A percentile compares a stretch with the other conserved stretches of the same genome.
These are phyloP conservation scores for Roridomyces roridus DNA, from an alignment of 768 basidiomycete species.

Conservation along the genomic window DNA sequence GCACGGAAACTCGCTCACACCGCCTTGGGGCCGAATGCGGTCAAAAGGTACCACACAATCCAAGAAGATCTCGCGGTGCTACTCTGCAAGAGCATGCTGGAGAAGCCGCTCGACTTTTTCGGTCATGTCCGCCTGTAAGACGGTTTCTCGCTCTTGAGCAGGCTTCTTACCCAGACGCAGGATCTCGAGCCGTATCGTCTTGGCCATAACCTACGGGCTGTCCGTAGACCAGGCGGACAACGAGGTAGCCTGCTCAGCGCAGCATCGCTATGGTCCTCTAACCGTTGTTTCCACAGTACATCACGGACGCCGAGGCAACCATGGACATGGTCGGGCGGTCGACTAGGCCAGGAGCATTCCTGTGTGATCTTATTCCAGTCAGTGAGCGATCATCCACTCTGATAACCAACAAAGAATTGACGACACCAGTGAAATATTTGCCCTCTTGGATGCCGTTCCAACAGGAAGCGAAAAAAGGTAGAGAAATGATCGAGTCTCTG, in stretches of 20 bases:
- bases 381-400: constrained; percentile 24
- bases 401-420: too few species aligned
- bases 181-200: constrained; percentile 25
- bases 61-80: constrained; percentile 29
- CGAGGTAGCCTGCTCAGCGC: constrained; percentile 22
- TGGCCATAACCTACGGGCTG: constrained; percentile 33
- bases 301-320: constrained; percentile 31
- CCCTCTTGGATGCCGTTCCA: constrained; percentile 34
- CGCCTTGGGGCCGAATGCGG: constrained; percentile 34
- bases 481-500: constrained; percentile 11
- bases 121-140: constrained; percentile 1
- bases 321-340: constrained; percentile 31
- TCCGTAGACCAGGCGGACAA: constrained; percentile 26
- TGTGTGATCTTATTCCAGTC: constrained; percentile 34
- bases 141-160: background rate
- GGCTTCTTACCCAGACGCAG: too few species aligned
- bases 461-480: constrained; percentile 6
- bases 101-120: background rate
- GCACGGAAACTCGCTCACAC: constrained; percentile 35
- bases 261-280: too few species aligned
- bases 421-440: constrained; percentile 32
- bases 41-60: constrained; percentile 37
- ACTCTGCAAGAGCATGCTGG: background rate
- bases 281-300: constrained; percentile 28
- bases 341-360: constrained; percentile 34